These are phyloP conservation scores for Pisolithus thermaeus DNA, from an alignment of 1,284 basidiomycete genomes.

Conservation along the genomic window DNA sequence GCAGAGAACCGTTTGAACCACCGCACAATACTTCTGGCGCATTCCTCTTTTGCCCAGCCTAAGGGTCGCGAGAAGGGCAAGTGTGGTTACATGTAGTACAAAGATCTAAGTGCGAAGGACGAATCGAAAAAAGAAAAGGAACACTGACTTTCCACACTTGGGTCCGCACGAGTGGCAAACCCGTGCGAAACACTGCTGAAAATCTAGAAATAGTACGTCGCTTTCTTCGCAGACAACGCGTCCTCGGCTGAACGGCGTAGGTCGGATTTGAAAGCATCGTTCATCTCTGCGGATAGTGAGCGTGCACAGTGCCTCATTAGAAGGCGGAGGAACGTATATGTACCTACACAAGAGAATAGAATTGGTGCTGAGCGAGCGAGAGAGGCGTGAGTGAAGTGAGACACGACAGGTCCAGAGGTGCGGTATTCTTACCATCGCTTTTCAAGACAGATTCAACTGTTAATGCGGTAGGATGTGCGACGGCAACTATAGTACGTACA, in stretches of 20 bases:
- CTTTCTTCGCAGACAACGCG: conserved; percentile 25
- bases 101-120: too few species aligned
- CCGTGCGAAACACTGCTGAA: conserved; percentile 30
- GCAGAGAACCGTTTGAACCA: conserved; percentile 46
- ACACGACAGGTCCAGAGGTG: neutral
- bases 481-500: conserved; percentile 34
- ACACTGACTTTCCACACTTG: conserved; percentile 18
- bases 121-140: neutral
- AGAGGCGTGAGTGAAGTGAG: too few species aligned
- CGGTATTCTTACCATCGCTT: conserved; percentile 35
- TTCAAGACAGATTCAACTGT: conserved; percentile 43
- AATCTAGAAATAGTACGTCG: conserved; percentile 27
- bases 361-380: conserved; percentile 37
- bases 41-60: conserved; percentile 61
- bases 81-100: neutral
- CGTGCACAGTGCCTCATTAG: conserved; percentile 2
- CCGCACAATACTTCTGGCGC: conserved; percentile 39
- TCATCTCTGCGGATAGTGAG: conserved; percentile 37
- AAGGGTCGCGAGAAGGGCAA: neutral
- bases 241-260: conserved; percentile 27
- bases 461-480: conserved; percentile 52
- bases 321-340: neutral
- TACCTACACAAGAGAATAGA: conserved; percentile 48
- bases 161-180: conserved; percentile 25
- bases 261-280: conserved; percentile 23